Evolutionary conservation across 1,139 yeast genomes (phyloP).

Genomic region (Hansenula lynferdii): DNA sequence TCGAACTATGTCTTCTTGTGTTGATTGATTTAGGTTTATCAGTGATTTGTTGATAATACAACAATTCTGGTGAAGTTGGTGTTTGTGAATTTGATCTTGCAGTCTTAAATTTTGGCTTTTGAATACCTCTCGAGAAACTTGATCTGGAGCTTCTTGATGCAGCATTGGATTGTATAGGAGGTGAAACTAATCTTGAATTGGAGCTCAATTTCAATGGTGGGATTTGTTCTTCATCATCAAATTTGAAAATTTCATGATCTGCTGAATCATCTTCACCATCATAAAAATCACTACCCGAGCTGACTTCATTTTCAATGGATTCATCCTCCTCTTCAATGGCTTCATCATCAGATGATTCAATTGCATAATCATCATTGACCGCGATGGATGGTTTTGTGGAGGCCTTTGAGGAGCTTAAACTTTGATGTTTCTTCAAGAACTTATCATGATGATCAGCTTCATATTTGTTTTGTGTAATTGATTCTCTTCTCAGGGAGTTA

Average conservation of each 20-base stretch:
- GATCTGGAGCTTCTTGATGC: conserved; percentile 11
- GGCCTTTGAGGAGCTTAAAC: conserved; percentile 3
- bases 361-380: conserved; percentile 17
- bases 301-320: conserved; percentile 8
- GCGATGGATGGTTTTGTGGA: conserved; percentile 3
- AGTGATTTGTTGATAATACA: conserved; percentile 8
- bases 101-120: conserved; percentile 20
- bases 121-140: conserved; percentile 17
- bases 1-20: conserved; percentile 21
- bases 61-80: conserved; percentile 23
- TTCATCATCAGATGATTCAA: conserved; percentile 23
- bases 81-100: conserved; percentile 23
- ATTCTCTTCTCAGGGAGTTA: conserved; percentile 33
- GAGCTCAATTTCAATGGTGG: conserved; percentile 19
- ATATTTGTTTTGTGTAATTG: conserved; percentile 35
- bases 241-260: conserved; percentile 34
- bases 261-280: conserved; percentile 25
- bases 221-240: conserved; percentile 38
- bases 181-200: conserved; percentile 20
- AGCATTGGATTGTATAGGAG: conserved; percentile 13
- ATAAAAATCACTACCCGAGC: conserved; percentile 14
- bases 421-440: conserved; percentile 10
- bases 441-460: conserved; percentile 20
- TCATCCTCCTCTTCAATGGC: conserved; percentile 24
- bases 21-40: conserved; percentile 8